Percentiles rank a stretch among this genome's conserved stretches.
Conservation (phyloP, 73 alveolate species). For the Paramecium octaurelia region DNA sequence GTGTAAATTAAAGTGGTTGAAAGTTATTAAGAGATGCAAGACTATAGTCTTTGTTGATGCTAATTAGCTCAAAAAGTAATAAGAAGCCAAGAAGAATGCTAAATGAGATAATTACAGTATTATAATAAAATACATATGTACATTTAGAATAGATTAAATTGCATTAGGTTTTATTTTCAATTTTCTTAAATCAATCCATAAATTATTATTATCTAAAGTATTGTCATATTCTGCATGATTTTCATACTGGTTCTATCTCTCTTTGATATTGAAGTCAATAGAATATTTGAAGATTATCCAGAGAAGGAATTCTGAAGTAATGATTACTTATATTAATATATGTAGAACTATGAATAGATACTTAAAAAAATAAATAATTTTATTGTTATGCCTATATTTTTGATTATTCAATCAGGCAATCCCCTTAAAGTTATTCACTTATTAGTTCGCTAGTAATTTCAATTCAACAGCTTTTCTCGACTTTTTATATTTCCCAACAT, state of each 20-base stretch:
- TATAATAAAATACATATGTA: background rate
- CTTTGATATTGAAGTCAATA: background rate
- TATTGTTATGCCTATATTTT: background rate
- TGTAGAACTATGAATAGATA: background rate
- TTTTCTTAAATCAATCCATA: background rate
- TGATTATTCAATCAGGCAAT: background rate
- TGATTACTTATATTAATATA: background rate
- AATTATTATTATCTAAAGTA: background rate
- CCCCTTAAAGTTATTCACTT: background rate
- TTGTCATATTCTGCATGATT: background rate
- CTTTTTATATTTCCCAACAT: constrained; percentile 77
- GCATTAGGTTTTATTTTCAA: background rate
- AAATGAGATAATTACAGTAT: background rate
- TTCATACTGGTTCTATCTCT: too few relatives aligned
- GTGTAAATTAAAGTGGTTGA: constrained; percentile 87
- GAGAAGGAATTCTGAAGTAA: background rate
- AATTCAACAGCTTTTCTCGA: constrained; percentile 80
- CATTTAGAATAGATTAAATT: background rate
- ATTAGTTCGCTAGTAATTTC: constrained; percentile 15
- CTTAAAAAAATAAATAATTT: background rate
- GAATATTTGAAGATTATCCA: background rate
- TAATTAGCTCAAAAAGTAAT: constrained; percentile 24
- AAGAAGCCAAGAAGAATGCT: constrained; percentile 38
- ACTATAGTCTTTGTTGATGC: constrained; percentile 90
- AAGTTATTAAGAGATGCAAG: constrained; percentile 93